Conservation (phyloP, 1,284 basidiomycete species). For the Termitomyces sp. region DNA sequence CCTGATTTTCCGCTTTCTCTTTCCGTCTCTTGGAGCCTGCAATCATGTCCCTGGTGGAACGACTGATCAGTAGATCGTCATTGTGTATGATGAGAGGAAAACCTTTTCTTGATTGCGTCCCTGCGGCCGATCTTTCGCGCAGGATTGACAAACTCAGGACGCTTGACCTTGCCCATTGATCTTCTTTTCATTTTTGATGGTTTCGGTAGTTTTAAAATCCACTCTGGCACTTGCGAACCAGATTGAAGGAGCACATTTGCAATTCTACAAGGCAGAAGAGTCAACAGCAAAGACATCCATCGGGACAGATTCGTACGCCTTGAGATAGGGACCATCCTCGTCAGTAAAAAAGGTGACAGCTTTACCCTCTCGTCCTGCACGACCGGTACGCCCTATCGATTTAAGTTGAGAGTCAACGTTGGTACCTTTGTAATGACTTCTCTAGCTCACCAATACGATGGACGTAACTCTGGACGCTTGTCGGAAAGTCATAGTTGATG, state of each 20-base stretch:
- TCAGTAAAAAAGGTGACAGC: constrained; percentile 96
- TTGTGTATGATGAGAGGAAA: constrained; percentile 16
- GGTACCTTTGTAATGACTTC: constrained; percentile 2
- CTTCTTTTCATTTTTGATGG: constrained; percentile 86
- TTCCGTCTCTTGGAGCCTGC: constrained; percentile 63
- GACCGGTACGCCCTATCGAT: constrained; percentile 77
- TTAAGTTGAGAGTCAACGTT: not conserved
- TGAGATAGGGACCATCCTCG: constrained; percentile 87
- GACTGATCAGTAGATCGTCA: constrained; percentile 4
- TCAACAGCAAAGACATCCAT: constrained; percentile 9
- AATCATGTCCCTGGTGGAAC: constrained; percentile 60
- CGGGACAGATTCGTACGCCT: constrained; percentile 57
- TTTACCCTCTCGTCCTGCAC: constrained; percentile 86
- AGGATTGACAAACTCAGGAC: constrained; percentile 70
- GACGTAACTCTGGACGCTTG: constrained; percentile 89
- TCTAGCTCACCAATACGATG: constrained; percentile 77
- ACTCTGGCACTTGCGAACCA: constrained; percentile 84
- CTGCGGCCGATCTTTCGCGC: constrained; percentile 69
- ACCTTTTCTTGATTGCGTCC: constrained; percentile 74
- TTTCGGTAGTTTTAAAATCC: constrained; percentile 84
- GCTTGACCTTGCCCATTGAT: constrained; percentile 80
- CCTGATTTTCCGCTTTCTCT: constrained; percentile 30
- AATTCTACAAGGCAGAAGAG: constrained; percentile 49
- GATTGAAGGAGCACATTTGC: constrained; percentile 93
- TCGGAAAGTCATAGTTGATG: constrained; percentile 96